These are phyloP conservation scores for Parastagonospora nodorum DNA, from an alignment of 2,329 filamentous ascomycete species.

Conservation along the genomic window DNA sequence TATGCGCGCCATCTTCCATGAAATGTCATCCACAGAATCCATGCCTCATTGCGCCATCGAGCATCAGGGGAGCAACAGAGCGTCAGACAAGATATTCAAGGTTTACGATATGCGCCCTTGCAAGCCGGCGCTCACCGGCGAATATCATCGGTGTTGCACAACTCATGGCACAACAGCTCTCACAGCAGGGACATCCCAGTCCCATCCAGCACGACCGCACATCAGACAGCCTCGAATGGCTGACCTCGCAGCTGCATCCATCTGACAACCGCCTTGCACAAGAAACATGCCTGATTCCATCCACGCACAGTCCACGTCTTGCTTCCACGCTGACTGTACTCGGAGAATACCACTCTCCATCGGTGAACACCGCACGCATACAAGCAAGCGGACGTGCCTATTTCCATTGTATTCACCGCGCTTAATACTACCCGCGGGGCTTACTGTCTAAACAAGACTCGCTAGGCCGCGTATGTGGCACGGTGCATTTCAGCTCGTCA, in stretches of 20 bases:
- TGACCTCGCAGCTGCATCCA: no score
- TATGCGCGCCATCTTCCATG: no score
- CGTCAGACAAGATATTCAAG: background rate
- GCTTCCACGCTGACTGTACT: constrained; percentile 7
- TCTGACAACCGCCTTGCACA: background rate
- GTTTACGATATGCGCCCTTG: background rate
- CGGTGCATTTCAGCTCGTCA: constrained; percentile 17
- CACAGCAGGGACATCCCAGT: background rate
- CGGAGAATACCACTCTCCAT: constrained; percentile 12
- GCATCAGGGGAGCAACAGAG: background rate
- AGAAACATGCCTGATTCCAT: background rate
- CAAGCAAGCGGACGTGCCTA: constrained; percentile 13
- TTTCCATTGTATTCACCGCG: constrained; percentile 7
- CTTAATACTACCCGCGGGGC: constrained; percentile 13
- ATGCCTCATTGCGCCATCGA: background rate
- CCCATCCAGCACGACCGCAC: background rate
- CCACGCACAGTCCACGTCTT: constrained; percentile 2
- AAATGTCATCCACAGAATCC: background rate
- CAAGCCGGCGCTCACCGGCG: background rate
- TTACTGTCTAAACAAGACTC: constrained; percentile 6
- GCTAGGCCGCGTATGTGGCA: background rate
- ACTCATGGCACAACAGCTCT: background rate
- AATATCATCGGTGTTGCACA: background rate
- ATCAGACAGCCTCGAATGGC: no score
- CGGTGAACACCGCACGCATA: constrained; percentile 12